A percentile compares a stretch with the other conserved stretches of the same genome.
Conservation (phyloP, 352 stramenopile genomes). For the Phytophthora ohioensis region DNA sequence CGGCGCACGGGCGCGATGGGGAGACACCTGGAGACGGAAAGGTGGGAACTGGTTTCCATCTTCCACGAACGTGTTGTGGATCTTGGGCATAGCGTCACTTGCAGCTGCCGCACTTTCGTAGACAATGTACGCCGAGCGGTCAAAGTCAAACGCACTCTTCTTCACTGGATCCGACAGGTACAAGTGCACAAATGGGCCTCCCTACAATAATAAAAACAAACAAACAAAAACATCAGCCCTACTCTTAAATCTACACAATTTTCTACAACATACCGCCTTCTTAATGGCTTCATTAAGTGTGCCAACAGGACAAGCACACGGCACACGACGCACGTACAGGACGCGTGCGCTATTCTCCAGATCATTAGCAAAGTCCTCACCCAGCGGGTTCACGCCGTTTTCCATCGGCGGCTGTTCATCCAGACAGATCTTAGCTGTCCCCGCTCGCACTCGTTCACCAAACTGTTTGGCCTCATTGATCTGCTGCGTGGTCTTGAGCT, state of each 20-base stretch:
- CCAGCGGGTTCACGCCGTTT: conserved; percentile 38
- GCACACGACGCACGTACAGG: conserved; percentile 83
- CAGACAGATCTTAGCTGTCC: conserved; percentile 64
- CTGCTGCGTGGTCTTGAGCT: conserved; percentile 73
- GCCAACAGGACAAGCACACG: conserved; percentile 74
- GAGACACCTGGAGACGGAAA: conserved; percentile 84
- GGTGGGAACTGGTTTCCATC: conserved; percentile 78
- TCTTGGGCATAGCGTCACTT: conserved; percentile 79
- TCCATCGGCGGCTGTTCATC: conserved; percentile 56
- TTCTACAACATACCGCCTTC: conserved; percentile 64
- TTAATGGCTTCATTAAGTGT: conserved; percentile 83
- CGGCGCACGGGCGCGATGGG: conserved; percentile 77
- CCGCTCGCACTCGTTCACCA: conserved; percentile 63
- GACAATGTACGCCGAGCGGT: conserved; percentile 87
- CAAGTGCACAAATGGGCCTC: conserved; percentile 76
- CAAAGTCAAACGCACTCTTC: conserved; percentile 89
- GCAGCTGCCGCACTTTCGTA: conserved; percentile 79
- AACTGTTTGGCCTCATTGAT: conserved; percentile 82
- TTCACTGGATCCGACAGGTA: conserved; percentile 87
- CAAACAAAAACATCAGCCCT: background rate
- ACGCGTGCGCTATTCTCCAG: conserved; percentile 80
- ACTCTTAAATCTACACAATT: background rate
- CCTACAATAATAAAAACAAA: conserved; percentile 42
- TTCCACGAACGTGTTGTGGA: conserved; percentile 89
- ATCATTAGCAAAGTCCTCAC: conserved; percentile 76